Evolutionary conservation across 306 rosid species (phyloP).

Genomic region (Vachellia collinsii): DNA sequence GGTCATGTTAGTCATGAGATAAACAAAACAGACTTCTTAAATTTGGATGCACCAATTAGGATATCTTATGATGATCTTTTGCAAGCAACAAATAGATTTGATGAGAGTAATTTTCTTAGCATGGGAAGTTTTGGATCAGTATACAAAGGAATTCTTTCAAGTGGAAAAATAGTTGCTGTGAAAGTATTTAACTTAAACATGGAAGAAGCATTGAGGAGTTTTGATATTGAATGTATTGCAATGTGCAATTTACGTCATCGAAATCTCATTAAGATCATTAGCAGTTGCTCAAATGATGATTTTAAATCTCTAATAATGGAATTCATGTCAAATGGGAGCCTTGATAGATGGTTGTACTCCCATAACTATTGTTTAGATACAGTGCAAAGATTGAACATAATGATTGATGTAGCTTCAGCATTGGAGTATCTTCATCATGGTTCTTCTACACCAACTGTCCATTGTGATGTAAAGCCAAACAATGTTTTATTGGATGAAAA

Average conservation of each 20-base stretch:
- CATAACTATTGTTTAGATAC: not conserved
- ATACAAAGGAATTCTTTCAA: not conserved
- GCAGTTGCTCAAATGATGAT: not conserved
- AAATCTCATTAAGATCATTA: not conserved
- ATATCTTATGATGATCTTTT: not conserved
- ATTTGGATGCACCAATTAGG: not conserved
- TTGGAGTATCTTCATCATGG: constrained; percentile 14
- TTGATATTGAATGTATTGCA: not conserved
- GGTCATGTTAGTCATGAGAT: not conserved
- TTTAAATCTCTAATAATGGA: constrained; percentile 7
- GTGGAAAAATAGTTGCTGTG: not conserved
- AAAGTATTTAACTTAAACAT: not conserved
- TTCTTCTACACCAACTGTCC: not conserved
- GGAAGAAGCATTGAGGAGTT: not conserved
- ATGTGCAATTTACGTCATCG: not conserved
- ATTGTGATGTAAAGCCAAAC: not conserved
- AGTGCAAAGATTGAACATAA: not conserved
- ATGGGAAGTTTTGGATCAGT: not conserved
- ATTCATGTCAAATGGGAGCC: constrained; percentile 4
- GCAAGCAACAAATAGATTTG: not conserved
- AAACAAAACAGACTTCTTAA: not conserved
- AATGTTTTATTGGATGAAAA: constrained; percentile 1
- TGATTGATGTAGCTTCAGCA: not conserved
- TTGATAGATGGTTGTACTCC: not conserved
- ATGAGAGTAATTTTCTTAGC: not conserved